These are phyloP conservation scores for Trypanosoma mega DNA, from an alignment of 208 protist genomes.

Conservation along the genomic window DNA sequence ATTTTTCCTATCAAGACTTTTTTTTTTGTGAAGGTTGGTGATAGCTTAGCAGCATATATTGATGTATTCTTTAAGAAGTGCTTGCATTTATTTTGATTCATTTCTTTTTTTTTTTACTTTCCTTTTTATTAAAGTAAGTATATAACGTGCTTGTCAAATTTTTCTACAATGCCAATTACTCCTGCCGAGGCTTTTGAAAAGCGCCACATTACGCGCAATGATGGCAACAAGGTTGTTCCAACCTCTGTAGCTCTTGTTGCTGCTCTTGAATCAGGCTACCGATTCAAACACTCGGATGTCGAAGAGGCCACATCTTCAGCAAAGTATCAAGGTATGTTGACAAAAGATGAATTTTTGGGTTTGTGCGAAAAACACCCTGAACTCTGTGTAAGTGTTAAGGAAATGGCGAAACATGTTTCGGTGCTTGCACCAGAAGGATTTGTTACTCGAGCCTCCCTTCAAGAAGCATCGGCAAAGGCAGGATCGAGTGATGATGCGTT, in stretches of 20 bases:
- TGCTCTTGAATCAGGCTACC: conserved; percentile 80
- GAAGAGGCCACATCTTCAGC: conserved; percentile 52
- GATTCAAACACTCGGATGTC: conserved; percentile 47
- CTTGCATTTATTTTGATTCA: conserved; percentile 13
- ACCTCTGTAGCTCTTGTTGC: conserved; percentile 62
- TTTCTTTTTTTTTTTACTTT: conserved; percentile 4
- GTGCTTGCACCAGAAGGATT: conserved; percentile 64
- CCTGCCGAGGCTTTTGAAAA: conserved; percentile 65
- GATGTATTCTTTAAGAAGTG: too few relatives aligned
- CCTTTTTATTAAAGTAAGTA: not conserved
- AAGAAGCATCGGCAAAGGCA: conserved; percentile 54
- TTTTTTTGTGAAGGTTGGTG: conserved; percentile 13
- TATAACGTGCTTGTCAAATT: not conserved
- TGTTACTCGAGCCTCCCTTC: conserved; percentile 75
- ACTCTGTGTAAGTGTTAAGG: conserved; percentile 39
- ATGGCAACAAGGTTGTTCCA: conserved; percentile 67
- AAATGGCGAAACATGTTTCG: conserved; percentile 70
- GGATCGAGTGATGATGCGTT: conserved; percentile 37
- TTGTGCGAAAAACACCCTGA: conserved; percentile 68
- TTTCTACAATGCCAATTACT: conserved; percentile 53
- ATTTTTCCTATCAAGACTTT: conserved; percentile 18
- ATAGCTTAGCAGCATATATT: conserved; percentile 7
- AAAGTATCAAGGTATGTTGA: conserved; percentile 70
- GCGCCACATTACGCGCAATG: conserved; percentile 57
- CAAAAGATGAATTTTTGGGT: conserved; percentile 57